phyloP scores from a whole-genome alignment of 116 monocot genomes.

The Iris pallida region DNA sequence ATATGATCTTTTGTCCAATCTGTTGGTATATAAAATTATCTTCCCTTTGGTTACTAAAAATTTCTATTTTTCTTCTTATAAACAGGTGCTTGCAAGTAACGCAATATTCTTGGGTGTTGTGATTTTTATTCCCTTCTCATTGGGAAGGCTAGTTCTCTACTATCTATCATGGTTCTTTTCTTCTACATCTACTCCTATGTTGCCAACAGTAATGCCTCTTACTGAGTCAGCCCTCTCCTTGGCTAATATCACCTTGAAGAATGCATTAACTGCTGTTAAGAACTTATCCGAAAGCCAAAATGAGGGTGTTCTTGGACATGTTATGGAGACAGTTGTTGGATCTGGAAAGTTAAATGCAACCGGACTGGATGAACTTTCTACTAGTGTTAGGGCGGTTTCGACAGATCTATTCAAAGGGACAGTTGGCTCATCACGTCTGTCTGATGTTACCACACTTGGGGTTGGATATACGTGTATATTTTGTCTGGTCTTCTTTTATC shows the following conservation, averaged over 20 bases:
- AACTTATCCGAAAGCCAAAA: slow-evolving; percentile 53
- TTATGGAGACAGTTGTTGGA: slow-evolving; percentile 40
- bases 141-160: slow-evolving; percentile 78
- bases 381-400: slow-evolving; percentile 17
- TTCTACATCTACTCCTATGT: slow-evolving; percentile 59
- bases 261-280: slow-evolving; percentile 61
- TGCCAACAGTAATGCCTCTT: slow-evolving; percentile 59
- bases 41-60: no score
- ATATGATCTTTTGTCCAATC: no score
- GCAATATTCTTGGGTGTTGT: slow-evolving; percentile 91
- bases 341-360: slow-evolving; percentile 54
- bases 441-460: slow-evolving; percentile 87
- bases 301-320: slow-evolving; percentile 44
- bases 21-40: no score
- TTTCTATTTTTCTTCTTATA: slow-evolving; percentile 12
- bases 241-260: slow-evolving; percentile 78
- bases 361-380: slow-evolving; percentile 26
- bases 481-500: slow-evolving; percentile 60
- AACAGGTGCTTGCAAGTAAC: slow-evolving; percentile 95
- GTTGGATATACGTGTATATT: slow-evolving; percentile 82
- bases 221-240: slow-evolving; percentile 68
- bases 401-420: slow-evolving; percentile 40
- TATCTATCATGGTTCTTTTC: slow-evolving; percentile 81
- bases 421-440: slow-evolving; percentile 61
- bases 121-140: slow-evolving; percentile 85